Evolutionary conservation across 2,329 filamentous ascomycete genomes (phyloP), one percentile per base, ranked within the genome.

Genomic region (Thielaviopsis euricoi): DNA sequence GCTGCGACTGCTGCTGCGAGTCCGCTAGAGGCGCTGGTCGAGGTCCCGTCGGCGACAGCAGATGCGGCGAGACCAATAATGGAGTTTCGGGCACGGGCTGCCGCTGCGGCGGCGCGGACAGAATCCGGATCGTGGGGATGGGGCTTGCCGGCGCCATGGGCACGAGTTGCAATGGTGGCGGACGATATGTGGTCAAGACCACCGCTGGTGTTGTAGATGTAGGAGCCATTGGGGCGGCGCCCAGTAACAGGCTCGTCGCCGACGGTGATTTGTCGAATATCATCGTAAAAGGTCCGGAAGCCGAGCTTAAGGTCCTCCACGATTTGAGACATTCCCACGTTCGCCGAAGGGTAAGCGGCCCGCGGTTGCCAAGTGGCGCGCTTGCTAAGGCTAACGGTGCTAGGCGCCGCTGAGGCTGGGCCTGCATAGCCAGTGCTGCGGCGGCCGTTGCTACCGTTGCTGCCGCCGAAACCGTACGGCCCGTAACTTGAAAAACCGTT

Each of bases 211-310:
- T 33, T 60, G 52, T 60, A 60, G 40, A 60, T 40, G 52, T 60
- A 60, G 26, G 58, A 60, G 51, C 58, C 58, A 60, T 60, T 63
- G 55, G 64, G 63, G 33, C 61, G 57, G 40, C 62, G 67, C 15
- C 81, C 83, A 61, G 76, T 82, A 62, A 89, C 81, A 17, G 83
- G 87, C 72, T 98, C 93, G 57, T 98, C 93, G 23, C 93, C 93
- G 6, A 98, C 89, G 0, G 93, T 95, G 15, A 91, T 94, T 70
- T 97, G 93, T 63, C 90, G 80, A 53, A 98, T 82, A 67, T 98
- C 93, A 68, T 97, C 93, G 60, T 95, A 82, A 70, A 98, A 98
- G 1, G 88, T 95, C 82, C 87, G 90, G 53, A 98, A 73, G 1
- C 93, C 91, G 55, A 93, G 82, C 67, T 85, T 88, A 69, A 98